phyloP scores from a whole-genome alignment of 257 asterid genomes.

The Prunella vulgaris region DNA sequence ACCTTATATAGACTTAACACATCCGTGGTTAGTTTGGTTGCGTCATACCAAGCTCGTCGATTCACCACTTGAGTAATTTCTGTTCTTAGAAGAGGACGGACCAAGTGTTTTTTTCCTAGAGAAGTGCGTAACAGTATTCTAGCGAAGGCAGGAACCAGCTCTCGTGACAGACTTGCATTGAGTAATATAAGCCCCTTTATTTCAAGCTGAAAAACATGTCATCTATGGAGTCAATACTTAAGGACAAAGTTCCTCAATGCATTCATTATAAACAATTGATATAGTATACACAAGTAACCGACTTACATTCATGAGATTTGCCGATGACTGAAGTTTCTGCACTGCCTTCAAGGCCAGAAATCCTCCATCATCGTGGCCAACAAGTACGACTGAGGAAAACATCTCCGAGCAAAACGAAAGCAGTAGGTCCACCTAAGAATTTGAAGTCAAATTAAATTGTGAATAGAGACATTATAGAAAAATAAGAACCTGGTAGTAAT shows the following conservation, averaged over 20 bases:
- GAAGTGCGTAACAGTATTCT: constrained; percentile 85
- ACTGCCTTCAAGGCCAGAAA: constrained; percentile 83
- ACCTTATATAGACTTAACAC: constrained; percentile 85
- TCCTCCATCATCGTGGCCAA: constrained; percentile 96
- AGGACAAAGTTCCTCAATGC: neutral
- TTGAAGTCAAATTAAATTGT: constrained; percentile 31
- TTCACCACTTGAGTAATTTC: constrained; percentile 93
- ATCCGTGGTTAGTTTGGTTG: constrained; percentile 74
- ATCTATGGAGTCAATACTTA: constrained; percentile 38
- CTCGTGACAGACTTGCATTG: constrained; percentile 77
- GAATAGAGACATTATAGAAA: constrained; percentile 9
- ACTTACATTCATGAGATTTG: constrained; percentile 50
- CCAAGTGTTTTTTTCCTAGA: constrained; percentile 81
- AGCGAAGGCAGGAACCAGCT: constrained; percentile 88
- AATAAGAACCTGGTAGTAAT: neutral
- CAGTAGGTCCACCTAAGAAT: constrained; percentile 81
- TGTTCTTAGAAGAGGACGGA: constrained; percentile 81
- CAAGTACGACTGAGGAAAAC: constrained; percentile 68
- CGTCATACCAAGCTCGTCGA: constrained; percentile 94
- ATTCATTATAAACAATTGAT: neutral
- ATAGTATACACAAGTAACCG: neutral
- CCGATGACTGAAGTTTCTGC: constrained; percentile 53
- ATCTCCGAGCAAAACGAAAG: constrained; percentile 71
- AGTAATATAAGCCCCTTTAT: constrained; percentile 76
- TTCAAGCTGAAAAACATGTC: constrained; percentile 52